These are phyloP conservation scores for Neurospora discreta DNA, from an alignment of 495 filamentous ascomycete species.

Conservation along the genomic window DNA sequence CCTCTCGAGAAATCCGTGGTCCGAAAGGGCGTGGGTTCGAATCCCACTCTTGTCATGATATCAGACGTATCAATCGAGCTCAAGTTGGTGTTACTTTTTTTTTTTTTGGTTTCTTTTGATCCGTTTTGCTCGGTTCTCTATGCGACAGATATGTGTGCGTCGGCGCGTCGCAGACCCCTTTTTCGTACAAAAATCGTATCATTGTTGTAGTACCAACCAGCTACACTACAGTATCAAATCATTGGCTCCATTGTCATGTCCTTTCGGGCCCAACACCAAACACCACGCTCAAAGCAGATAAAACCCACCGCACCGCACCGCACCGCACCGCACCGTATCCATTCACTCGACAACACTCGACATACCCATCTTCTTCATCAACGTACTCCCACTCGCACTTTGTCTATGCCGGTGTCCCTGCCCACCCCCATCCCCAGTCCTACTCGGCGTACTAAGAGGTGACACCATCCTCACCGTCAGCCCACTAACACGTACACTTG, in stretches of 20 bases:
- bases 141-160: no score
- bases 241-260: not conserved
- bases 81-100: not conserved
- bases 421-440: not conserved
- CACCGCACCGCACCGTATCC: not conserved
- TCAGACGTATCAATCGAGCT: not conserved
- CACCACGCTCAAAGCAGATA: not conserved
- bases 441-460: not conserved
- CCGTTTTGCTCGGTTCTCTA: not conserved
- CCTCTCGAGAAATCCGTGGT: no score
- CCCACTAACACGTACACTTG: not conserved
- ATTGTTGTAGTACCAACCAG: not conserved
- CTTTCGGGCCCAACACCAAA: not conserved
- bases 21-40: conserved; percentile 27
- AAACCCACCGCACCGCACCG: not conserved
- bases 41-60: conserved; percentile 24
- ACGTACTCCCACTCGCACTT: not conserved
- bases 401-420: not conserved
- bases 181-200: not conserved
- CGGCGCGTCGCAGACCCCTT: no score
- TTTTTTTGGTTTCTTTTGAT: not conserved
- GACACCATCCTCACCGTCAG: not conserved
- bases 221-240: not conserved
- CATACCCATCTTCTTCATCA: not conserved
- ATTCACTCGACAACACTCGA: not conserved